Evolutionary conservation across 768 basidiomycete genomes (phyloP).

Genomic region (Mrakia frigida): DNA sequence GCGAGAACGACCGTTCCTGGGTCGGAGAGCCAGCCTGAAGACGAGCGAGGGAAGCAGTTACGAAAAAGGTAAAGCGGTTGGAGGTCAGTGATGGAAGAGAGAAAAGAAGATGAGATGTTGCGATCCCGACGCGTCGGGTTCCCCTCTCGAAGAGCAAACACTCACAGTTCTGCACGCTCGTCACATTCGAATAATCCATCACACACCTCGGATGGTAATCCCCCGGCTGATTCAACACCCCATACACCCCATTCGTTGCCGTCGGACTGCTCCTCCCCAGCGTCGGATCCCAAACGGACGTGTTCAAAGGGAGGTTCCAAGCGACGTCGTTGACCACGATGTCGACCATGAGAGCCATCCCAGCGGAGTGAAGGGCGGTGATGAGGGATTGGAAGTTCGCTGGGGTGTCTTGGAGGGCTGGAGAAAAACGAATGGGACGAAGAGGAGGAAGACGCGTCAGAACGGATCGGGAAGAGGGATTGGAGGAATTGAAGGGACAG

Average conservation of each 20-base stretch:
- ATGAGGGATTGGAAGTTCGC: neutral
- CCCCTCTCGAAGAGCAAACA: too few species aligned
- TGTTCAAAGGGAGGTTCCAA: neutral
- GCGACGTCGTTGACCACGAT: slow-evolving; percentile 28
- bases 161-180: slow-evolving; percentile 15
- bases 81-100: too few species aligned
- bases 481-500: too few species aligned
- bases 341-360: slow-evolving; percentile 30
- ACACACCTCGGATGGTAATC: slow-evolving; percentile 20
- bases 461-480: neutral
- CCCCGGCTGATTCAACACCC: neutral
- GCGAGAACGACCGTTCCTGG: slow-evolving; percentile 15
- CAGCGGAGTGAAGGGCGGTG: slow-evolving; percentile 17
- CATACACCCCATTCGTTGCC: slow-evolving; percentile 14
- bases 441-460: neutral
- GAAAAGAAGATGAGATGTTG: too few species aligned
- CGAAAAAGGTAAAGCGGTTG: neutral
- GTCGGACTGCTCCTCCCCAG: neutral
- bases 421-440: neutral
- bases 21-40: slow-evolving; percentile 20
- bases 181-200: neutral
- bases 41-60: neutral
- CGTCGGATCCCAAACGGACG: slow-evolving; percentile 14
- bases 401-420: neutral
- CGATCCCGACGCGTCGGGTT: too few species aligned